Conservation (phyloP, 2,329 filamentous ascomycete genomes). For the Fusarium verticillioides region DNA sequence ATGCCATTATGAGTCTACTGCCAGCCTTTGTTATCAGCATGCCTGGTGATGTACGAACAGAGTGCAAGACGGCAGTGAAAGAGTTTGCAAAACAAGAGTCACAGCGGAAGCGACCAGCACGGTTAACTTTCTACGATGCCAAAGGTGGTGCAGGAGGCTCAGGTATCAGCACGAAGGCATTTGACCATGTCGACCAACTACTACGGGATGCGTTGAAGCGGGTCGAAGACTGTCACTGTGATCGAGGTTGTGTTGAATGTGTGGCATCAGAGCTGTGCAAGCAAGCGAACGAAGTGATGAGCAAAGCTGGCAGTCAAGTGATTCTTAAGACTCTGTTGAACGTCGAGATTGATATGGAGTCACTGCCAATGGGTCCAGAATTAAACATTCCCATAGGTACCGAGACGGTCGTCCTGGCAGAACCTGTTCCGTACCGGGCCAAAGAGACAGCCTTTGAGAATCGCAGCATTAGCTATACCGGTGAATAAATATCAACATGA, state of each 20-base stretch:
- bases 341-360: slow-evolving; percentile 82
- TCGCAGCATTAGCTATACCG: neutral
- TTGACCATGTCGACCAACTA: slow-evolving; percentile 88
- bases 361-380: slow-evolving; percentile 87
- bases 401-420: slow-evolving; percentile 83
- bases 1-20: slow-evolving; percentile 86
- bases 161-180: slow-evolving; percentile 91
- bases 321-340: slow-evolving; percentile 81
- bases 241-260: slow-evolving; percentile 88
- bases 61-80: slow-evolving; percentile 90
- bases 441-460: slow-evolving; percentile 22
- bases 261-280: slow-evolving; percentile 87
- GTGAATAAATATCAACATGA: neutral
- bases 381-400: slow-evolving; percentile 75
- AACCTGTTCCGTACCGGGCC: slow-evolving; percentile 66
- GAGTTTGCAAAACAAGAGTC: slow-evolving; percentile 81
- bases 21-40: slow-evolving; percentile 91
- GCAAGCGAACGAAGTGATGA: slow-evolving; percentile 91
- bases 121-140: slow-evolving; percentile 93
- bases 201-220: slow-evolving; percentile 80
- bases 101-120: slow-evolving; percentile 82
- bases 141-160: slow-evolving; percentile 87
- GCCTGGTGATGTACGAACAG: slow-evolving; percentile 91
- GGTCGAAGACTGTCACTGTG: slow-evolving; percentile 80
- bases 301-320: slow-evolving; percentile 86